phyloP scores from a whole-genome alignment of 345 rosid genomes.

The Psidium friedrichsthalianum region DNA sequence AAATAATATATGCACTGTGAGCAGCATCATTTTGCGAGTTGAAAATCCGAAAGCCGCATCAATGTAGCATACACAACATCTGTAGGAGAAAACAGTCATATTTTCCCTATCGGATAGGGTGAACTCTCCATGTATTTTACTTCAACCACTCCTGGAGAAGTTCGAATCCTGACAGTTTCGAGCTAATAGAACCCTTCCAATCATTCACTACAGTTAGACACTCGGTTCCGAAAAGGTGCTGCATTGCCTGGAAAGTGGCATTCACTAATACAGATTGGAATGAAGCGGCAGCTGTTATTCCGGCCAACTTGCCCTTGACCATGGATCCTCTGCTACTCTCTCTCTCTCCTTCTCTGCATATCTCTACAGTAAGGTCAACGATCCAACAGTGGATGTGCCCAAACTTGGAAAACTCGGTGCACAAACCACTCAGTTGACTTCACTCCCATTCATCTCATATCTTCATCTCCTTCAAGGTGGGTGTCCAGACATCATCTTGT shows the following conservation, averaged over 20 bases:
- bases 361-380: not conserved
- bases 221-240: not conserved
- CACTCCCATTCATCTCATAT: constrained; percentile 84
- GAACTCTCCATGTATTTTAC: not conserved
- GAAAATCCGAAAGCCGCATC: not conserved
- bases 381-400: not conserved
- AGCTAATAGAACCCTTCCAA: not conserved
- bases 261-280: not conserved
- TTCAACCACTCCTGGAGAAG: not conserved
- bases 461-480: constrained; percentile 27
- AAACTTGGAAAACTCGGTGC: not conserved
- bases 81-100: not conserved
- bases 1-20: not conserved
- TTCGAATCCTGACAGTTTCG: not conserved
- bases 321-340: not conserved
- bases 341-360: not conserved
- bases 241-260: not conserved
- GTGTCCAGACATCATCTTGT: constrained; percentile 26
- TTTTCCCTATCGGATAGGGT: not conserved
- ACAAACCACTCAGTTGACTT: constrained; percentile 34
- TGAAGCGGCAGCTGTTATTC: not conserved
- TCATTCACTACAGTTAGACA: not conserved
- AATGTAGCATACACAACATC: not conserved
- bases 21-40: not conserved
- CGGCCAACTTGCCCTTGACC: not conserved